phyloP scores from a whole-genome alignment of 73 alveolate species.

The Tetrahymena elliotti region DNA sequence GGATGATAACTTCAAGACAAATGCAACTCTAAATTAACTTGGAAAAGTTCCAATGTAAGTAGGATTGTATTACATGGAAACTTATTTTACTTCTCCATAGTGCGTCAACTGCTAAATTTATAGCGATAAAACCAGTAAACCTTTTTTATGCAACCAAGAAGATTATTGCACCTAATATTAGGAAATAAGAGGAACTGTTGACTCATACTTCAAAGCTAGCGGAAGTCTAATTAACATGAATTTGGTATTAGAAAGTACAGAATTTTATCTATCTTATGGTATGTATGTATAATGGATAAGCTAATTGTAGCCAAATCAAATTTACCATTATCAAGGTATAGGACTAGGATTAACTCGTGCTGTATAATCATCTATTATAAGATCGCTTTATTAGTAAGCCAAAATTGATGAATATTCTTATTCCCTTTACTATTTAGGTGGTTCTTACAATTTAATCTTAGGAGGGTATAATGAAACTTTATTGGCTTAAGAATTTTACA shows the following conservation, averaged over 20 bases:
- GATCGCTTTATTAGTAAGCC: not conserved
- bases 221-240: not conserved
- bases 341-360: not conserved
- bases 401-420: not conserved
- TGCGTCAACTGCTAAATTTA: not conserved
- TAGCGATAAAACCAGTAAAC: not conserved
- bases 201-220: not conserved
- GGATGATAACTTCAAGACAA: not conserved
- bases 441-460: not conserved
- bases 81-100: not conserved
- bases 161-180: not conserved
- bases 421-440: not conserved
- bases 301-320: too few species aligned
- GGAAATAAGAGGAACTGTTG: not conserved
- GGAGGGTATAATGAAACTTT: not conserved
- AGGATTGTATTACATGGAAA: not conserved
- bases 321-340: not conserved
- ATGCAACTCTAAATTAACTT: not conserved
- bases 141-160: not conserved
- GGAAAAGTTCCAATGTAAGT: not conserved
- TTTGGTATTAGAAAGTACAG: not conserved
- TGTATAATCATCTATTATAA: not conserved
- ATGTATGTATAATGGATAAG: not conserved
- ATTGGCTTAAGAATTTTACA: not conserved
- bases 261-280: not conserved